Conservation (phyloP, 768 basidiomycete species). For the Suillus weaverae region DNA sequence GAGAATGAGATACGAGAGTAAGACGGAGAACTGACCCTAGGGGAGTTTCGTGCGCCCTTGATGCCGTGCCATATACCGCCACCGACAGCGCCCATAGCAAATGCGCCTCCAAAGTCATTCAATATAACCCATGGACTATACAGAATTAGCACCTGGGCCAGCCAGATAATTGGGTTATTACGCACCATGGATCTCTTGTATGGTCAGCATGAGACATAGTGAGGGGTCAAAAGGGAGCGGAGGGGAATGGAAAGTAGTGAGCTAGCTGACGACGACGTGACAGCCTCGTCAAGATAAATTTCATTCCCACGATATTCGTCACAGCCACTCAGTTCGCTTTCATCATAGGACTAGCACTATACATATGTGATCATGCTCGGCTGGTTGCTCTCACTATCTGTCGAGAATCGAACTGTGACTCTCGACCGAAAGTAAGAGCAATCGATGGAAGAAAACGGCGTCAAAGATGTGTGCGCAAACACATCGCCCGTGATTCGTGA, state of each 20-base stretch:
- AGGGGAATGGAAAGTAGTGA: neutral
- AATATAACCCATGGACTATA: slow-evolving; percentile 95
- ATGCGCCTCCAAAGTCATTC: slow-evolving; percentile 97
- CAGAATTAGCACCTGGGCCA: slow-evolving; percentile 6
- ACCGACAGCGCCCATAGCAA: slow-evolving; percentile 97
- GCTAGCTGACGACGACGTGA: neutral
- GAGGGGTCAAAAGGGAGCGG: slow-evolving; percentile 10
- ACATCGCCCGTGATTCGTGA: neutral
- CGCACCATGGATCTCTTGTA: slow-evolving; percentile 89
- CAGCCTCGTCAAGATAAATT: slow-evolving; percentile 1
- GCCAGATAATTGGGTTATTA: neutral
- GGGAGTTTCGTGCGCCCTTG: slow-evolving; percentile 96
- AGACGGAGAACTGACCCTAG: slow-evolving; percentile 58
- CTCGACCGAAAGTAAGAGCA: neutral
- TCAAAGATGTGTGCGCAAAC: neutral
- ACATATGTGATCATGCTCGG: too few relatives aligned
- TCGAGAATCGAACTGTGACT: neutral
- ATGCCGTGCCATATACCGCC: slow-evolving; percentile 99
- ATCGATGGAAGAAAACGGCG: neutral
- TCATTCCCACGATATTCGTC: slow-evolving; percentile 3
- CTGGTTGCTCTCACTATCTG: neutral
- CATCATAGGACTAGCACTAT: too few relatives aligned
- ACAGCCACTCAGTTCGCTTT: neutral
- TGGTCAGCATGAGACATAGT: slow-evolving; percentile 89
- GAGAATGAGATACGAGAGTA: neutral